Percentiles rank a stretch among this genome's conserved stretches.
phyloP scores from a whole-genome alignment of 2,329 filamentous ascomycete species.

The Tothia fuscella region DNA sequence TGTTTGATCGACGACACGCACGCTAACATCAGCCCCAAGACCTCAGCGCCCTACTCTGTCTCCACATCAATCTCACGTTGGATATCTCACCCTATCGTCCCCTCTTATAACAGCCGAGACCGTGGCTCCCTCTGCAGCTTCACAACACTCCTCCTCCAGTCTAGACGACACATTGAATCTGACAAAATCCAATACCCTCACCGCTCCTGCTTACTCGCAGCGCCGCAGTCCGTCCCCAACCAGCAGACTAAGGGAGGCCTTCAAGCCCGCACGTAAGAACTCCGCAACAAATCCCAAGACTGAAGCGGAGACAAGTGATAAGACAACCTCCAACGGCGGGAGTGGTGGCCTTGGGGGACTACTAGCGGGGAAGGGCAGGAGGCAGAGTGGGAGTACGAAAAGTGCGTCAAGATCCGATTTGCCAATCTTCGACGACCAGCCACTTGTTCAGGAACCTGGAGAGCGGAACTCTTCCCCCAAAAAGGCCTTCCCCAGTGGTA shows the following conservation, averaged over 20 bases:
- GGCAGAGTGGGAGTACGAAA: conserved; percentile 21
- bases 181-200: conserved; percentile 20
- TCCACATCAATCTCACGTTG: conserved; percentile 36
- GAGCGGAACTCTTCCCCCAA: conserved; percentile 11
- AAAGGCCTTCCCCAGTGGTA: too few species aligned
- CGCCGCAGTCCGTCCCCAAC: conserved; percentile 57
- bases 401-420: conserved; percentile 20
- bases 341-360: conserved; percentile 32
- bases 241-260: conserved; percentile 60
- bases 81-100: conserved; percentile 37
- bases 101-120: conserved; percentile 31
- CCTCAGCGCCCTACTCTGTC: conserved; percentile 26
- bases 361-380: conserved; percentile 26
- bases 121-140: conserved; percentile 22
- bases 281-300: conserved; percentile 20
- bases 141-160: conserved; percentile 17
- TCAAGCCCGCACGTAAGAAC: conserved; percentile 33
- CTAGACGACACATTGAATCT: conserved; percentile 6
- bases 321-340: conserved; percentile 27
- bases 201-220: conserved; percentile 17
- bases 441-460: conserved; percentile 12
- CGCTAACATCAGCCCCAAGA: too few species aligned
- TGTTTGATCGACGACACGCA: too few species aligned
- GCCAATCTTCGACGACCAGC: conserved; percentile 5
- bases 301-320: conserved; percentile 21